Percentiles rank a stretch among this genome's conserved stretches.
phyloP scores from a whole-genome alignment of 2,329 filamentous ascomycete genomes.

The Colletotrichum abscissum region DNA sequence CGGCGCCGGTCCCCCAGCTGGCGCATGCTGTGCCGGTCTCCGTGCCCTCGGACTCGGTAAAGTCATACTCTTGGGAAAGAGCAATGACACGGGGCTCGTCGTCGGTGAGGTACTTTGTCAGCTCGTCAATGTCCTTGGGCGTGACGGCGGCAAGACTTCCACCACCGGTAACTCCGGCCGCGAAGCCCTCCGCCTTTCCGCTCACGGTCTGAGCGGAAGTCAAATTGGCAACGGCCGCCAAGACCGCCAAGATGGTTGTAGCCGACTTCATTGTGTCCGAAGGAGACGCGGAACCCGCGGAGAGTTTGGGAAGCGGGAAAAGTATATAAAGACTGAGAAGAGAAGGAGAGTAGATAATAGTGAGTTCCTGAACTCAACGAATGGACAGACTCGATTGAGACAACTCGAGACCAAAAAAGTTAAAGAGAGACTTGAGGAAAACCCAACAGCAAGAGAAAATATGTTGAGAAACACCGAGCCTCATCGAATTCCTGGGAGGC shows the following conservation, averaged over 20 bases:
- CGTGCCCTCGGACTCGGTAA: slow-evolving; percentile 40
- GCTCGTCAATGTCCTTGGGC: slow-evolving; percentile 57
- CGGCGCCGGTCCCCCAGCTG: slow-evolving; percentile 36
- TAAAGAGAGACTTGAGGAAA: neutral
- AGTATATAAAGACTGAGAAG: neutral
- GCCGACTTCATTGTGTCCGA: slow-evolving; percentile 23
- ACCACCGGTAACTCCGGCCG: slow-evolving; percentile 60
- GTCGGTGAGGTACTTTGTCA: slow-evolving; percentile 42
- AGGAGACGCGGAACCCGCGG: neutral
- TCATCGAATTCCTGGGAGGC: neutral
- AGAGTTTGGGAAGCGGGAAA: too few relatives aligned
- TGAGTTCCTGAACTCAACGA: slow-evolving; percentile 23
- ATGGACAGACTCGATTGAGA: neutral
- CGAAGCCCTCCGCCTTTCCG: slow-evolving; percentile 45
- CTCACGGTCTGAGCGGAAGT: slow-evolving; percentile 35
- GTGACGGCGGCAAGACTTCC: slow-evolving; percentile 55
- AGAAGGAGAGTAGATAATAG: neutral
- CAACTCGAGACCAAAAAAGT: neutral
- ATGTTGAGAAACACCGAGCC: neutral
- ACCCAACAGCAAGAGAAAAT: neutral
- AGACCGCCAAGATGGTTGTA: slow-evolving; percentile 24
- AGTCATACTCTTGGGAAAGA: slow-evolving; percentile 43
- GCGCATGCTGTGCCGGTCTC: slow-evolving; percentile 42
- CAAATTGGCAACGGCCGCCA: slow-evolving; percentile 20
- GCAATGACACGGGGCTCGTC: slow-evolving; percentile 39